A percentile compares a stretch with the other conserved stretches of the same genome.
phyloP scores from a whole-genome alignment of 306 rosid genomes.

The Clitoria ternatea region DNA sequence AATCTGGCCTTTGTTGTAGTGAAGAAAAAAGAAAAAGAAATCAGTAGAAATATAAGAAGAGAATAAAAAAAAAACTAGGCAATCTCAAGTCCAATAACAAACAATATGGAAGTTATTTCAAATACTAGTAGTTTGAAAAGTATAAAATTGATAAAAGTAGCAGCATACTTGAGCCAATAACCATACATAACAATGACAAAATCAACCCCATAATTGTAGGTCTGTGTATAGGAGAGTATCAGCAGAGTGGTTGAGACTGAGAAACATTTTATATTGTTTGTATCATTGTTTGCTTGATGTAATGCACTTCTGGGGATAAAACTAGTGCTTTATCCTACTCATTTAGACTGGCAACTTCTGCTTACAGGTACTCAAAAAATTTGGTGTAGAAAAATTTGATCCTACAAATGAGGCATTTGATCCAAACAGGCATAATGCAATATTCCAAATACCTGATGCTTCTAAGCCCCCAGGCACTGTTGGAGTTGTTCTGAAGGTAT shows the following conservation, averaged over 20 bases:
- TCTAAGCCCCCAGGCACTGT: conserved; percentile 84
- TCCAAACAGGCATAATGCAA: conserved; percentile 86
- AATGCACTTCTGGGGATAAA: neutral
- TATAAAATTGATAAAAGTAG: neutral
- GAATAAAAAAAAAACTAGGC: conserved; percentile 13
- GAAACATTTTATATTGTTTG: neutral
- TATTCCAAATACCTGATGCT: conserved; percentile 76
- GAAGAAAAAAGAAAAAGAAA: conserved; percentile 8
- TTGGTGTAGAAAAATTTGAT: conserved; percentile 78
- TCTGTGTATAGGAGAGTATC: neutral
- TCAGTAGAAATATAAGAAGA: neutral
- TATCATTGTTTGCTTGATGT: neutral
- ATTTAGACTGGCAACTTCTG: conserved; percentile 12
- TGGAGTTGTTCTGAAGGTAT: conserved; percentile 87
- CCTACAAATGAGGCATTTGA: conserved; percentile 89
- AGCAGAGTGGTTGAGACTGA: neutral
- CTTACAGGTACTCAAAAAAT: conserved; percentile 75
- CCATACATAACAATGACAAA: neutral
- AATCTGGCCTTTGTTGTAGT: neutral
- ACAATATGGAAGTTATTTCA: neutral
- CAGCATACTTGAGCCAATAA: neutral
- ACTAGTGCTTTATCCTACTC: neutral
- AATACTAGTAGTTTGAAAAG: neutral
- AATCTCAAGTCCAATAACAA: neutral
- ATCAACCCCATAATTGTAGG: neutral